Percentiles rank a stretch among this genome's conserved stretches.
phyloP scores from a whole-genome alignment of 768 basidiomycete species.

The Suillus cothurnatus region DNA sequence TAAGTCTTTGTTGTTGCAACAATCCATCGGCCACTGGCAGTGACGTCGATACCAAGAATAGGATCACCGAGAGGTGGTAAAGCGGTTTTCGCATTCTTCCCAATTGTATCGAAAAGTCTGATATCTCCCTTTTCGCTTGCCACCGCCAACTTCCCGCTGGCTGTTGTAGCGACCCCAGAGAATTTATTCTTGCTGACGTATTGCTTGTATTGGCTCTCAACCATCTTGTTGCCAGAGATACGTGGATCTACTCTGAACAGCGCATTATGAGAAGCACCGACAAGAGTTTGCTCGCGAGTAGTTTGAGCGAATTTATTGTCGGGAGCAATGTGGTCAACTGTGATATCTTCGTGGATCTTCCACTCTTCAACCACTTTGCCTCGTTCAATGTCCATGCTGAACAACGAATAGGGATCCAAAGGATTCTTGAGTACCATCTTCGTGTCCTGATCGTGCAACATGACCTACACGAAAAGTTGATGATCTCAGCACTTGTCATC shows the following conservation, averaged over 20 bases:
- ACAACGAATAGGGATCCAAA: conserved; percentile 76
- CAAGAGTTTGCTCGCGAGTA: conserved; percentile 88
- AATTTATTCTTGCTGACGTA: conserved; percentile 96
- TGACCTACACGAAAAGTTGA: conserved; percentile 57
- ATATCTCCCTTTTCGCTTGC: conserved; percentile 98
- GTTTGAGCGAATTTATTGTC: conserved; percentile 95
- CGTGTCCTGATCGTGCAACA: conserved; percentile 95
- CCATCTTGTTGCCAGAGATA: conserved; percentile 88
- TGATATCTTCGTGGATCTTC: conserved; percentile 92
- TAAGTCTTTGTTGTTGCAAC: conserved; percentile 96
- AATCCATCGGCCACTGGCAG: conserved; percentile 91
- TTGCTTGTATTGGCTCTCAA: conserved; percentile 94
- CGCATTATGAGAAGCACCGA: conserved; percentile 92
- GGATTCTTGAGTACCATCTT: conserved; percentile 95
- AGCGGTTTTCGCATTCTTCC: conserved; percentile 99
- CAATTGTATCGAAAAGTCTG: conserved; percentile 90
- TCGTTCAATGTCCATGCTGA: conserved; percentile 88
- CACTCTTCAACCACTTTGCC: conserved; percentile 98
- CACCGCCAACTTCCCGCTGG: conserved; percentile 83
- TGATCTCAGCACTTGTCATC: conserved; percentile 9
- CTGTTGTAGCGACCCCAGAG: conserved; percentile 89
- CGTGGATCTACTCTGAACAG: conserved; percentile 98
- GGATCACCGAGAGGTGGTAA: conserved; percentile 94
- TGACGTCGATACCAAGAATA: conserved; percentile 92
- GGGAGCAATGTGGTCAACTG: conserved; percentile 88